Percentiles rank a stretch among this genome's conserved stretches.
phyloP scores from a whole-genome alignment of 2,329 filamentous ascomycete genomes.

The Fusarium sp. region DNA sequence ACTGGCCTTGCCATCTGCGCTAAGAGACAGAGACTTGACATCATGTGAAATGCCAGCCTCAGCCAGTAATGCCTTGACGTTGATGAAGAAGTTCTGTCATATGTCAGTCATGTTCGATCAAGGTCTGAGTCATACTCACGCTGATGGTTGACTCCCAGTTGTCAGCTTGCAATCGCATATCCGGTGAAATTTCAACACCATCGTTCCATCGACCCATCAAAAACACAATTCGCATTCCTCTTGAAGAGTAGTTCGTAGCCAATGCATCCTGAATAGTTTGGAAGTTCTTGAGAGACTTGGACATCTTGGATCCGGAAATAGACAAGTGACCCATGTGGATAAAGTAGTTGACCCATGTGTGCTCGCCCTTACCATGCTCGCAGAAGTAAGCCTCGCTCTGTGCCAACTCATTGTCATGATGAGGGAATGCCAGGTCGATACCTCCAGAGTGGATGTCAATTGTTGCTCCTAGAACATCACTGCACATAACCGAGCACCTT shows the following conservation, averaged over 20 bases:
- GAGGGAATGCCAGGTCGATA: constrained; percentile 89
- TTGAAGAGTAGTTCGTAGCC: constrained; percentile 73
- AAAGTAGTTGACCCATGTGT: constrained; percentile 95
- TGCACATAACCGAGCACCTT: constrained; percentile 89
- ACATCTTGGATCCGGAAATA: constrained; percentile 95
- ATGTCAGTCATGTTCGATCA: constrained; percentile 25
- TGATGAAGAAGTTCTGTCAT: constrained; percentile 66
- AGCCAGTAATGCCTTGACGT: constrained; percentile 63
- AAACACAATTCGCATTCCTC: constrained; percentile 86
- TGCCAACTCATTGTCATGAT: constrained; percentile 92
- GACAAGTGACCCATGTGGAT: constrained; percentile 90
- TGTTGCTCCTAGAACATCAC: constrained; percentile 81
- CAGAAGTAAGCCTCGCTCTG: constrained; percentile 89
- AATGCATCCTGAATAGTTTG: constrained; percentile 90
- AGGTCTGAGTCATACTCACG: constrained; percentile 49
- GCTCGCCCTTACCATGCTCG: constrained; percentile 59
- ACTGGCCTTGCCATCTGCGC: constrained; percentile 43
- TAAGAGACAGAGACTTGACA: constrained; percentile 53
- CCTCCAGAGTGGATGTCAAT: constrained; percentile 96
- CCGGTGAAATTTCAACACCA: constrained; percentile 88
- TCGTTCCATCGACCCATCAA: constrained; percentile 90
- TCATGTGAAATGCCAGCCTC: constrained; percentile 52
- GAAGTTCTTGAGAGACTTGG: constrained; percentile 95
- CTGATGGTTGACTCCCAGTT: constrained; percentile 85
- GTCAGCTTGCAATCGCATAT: constrained; percentile 77